These are phyloP conservation scores for Fraxinus ornus DNA, from an alignment of 305 asterid species.

Conservation along the genomic window DNA sequence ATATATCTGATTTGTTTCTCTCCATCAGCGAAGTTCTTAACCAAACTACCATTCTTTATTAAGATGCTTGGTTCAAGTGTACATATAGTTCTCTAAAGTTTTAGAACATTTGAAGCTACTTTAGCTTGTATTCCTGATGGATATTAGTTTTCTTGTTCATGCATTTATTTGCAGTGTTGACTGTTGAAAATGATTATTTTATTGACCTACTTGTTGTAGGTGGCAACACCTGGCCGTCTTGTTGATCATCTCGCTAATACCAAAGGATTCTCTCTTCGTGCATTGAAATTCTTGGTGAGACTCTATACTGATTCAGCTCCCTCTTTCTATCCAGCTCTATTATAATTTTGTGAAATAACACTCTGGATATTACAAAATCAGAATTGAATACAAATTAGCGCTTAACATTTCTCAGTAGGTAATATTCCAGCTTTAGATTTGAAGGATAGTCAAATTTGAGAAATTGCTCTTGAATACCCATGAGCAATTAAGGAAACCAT, in stretches of 20 bases:
- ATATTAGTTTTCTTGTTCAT: not conserved
- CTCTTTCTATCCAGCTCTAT: constrained; percentile 6
- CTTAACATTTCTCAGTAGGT: not conserved
- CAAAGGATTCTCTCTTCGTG: constrained; percentile 82
- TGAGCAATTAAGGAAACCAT: not conserved
- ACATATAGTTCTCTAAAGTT: not conserved
- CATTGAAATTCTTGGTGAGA: constrained; percentile 72
- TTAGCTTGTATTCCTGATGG: not conserved
- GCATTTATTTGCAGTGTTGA: not conserved
- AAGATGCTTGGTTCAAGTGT: not conserved
- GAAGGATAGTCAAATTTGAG: not conserved
- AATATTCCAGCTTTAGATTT: not conserved
- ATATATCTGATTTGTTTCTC: not conserved
- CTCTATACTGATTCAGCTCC: constrained; percentile 5
- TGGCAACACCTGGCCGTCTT: constrained; percentile 97
- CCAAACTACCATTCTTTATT: not conserved
- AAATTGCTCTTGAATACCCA: not conserved
- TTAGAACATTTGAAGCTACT: not conserved
- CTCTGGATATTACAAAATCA: not conserved
- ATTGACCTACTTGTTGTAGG: constrained; percentile 39
- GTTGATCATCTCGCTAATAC: constrained; percentile 89
- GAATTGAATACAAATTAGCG: not conserved
- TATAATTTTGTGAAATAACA: not conserved
- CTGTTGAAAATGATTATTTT: not conserved
- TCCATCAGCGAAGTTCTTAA: not conserved